These are phyloP conservation scores for Ballota nigra DNA, from an alignment of 257 asterid genomes.

Conservation along the genomic window DNA sequence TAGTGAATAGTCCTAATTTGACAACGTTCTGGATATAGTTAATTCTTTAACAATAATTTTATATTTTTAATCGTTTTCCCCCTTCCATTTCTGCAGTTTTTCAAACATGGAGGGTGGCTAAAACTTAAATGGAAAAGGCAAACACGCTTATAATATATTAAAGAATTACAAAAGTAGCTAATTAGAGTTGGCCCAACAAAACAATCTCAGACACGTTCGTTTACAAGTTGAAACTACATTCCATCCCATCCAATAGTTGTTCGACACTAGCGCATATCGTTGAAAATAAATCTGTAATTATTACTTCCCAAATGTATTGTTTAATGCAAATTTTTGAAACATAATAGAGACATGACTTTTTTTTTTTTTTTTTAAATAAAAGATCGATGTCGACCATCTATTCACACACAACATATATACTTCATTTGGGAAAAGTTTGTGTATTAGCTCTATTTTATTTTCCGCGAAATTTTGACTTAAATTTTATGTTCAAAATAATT, in stretches of 20 bases:
- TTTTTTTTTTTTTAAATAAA: no score
- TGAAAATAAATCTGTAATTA: not conserved
- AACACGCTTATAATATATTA: slow-evolving; percentile 9
- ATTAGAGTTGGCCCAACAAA: not conserved
- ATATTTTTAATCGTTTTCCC: no score
- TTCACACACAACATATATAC: not conserved
- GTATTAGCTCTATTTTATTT: no score
- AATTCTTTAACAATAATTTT: no score
- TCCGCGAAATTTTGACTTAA: no score
- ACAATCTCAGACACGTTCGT: slow-evolving; percentile 1
- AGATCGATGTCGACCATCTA: no score
- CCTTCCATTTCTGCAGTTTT: no score
- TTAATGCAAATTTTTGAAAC: not conserved
- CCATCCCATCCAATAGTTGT: not conserved
- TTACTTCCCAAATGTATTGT: not conserved
- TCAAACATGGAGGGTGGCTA: not conserved
- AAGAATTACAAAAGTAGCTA: not conserved
- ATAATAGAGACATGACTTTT: not conserved
- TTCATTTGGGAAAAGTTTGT: not conserved
- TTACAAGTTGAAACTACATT: not conserved
- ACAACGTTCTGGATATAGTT: not conserved
- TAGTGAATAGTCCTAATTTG: no score
- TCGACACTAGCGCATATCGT: not conserved
- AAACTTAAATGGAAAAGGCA: not conserved
- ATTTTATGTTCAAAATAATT: no score